Conservation (phyloP, 140 eudicot species). For the Cichorium intybus region DNA sequence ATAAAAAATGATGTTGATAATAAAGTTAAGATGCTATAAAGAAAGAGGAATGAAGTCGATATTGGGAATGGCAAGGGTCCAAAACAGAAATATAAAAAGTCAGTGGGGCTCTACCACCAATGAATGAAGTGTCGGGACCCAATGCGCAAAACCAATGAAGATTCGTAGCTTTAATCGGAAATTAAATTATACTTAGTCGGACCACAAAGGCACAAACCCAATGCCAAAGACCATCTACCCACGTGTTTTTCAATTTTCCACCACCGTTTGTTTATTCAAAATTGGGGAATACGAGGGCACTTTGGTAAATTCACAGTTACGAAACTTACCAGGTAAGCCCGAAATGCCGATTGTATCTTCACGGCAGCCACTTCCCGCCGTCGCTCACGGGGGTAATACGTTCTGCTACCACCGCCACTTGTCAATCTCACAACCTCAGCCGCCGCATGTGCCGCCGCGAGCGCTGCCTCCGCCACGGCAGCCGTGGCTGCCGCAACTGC, state of each 20-base stretch:
- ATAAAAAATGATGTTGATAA: background rate
- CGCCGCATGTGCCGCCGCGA: conserved; percentile 96
- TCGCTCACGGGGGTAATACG: conserved; percentile 31
- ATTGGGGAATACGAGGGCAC: conserved; percentile 1
- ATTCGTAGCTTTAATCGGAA: background rate
- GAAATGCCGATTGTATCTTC: conserved; percentile 76
- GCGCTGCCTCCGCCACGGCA: conserved; percentile 93
- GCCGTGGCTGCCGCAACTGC: conserved; percentile 99
- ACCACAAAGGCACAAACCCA: conserved; percentile 1
- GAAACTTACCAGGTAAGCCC: conserved; percentile 73
- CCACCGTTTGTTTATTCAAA: background rate
- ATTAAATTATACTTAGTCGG: background rate
- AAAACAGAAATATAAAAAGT: conserved; percentile 16
- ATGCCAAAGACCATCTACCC: no score
- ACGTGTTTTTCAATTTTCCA: background rate
- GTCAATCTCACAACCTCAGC: conserved; percentile 92
- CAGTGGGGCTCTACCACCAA: conserved; percentile 31
- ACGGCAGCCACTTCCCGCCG: conserved; percentile 57
- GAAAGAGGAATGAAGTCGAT: background rate
- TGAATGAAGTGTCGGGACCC: conserved; percentile 38
- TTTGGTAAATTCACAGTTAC: background rate
- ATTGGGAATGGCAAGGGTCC: conserved; percentile 21
- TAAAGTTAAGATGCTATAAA: background rate
- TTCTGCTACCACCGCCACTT: conserved; percentile 44
- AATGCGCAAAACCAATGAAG: conserved; percentile 22